Conservation (phyloP, 768 basidiomycete species). For the Thelephora ganbajun region DNA sequence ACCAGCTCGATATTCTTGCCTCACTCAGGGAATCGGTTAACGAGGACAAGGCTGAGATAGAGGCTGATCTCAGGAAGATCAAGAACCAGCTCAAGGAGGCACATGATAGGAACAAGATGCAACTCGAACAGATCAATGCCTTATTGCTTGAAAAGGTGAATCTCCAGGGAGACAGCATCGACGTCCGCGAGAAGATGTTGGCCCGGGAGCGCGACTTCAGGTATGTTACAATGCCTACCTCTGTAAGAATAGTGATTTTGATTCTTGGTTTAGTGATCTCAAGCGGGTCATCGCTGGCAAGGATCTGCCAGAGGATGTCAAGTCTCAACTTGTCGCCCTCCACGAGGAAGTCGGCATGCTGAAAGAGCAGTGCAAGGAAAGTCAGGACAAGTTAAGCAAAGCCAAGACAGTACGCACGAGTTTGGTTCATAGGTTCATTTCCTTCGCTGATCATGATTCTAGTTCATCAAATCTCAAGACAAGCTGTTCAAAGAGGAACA, state of each 20-base stretch:
- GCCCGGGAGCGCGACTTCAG: slow-evolving; percentile 79
- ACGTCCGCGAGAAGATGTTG: slow-evolving; percentile 75
- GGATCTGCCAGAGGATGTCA: slow-evolving; percentile 74
- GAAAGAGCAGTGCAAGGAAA: slow-evolving; percentile 57
- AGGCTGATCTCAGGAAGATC: slow-evolving; percentile 49
- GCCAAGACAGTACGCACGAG: slow-evolving; percentile 53
- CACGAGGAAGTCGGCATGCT: slow-evolving; percentile 66
- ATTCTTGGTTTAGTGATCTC: slow-evolving; percentile 41
- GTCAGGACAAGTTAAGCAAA: slow-evolving; percentile 66
- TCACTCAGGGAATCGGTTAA: slow-evolving; percentile 79
- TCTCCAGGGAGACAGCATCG: slow-evolving; percentile 82
- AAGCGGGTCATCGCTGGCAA: slow-evolving; percentile 61
- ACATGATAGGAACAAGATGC: slow-evolving; percentile 77
- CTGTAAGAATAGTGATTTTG: slow-evolving; percentile 1
- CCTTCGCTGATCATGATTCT: slow-evolving; percentile 1
- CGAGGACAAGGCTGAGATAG: slow-evolving; percentile 70
- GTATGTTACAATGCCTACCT: slow-evolving; percentile 23
- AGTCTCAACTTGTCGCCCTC: slow-evolving; percentile 53
- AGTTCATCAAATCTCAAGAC: slow-evolving; percentile 93
- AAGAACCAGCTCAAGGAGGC: slow-evolving; percentile 58
- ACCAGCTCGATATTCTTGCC: slow-evolving; percentile 82
- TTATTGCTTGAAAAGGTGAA: slow-evolving; percentile 87
- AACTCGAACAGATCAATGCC: slow-evolving; percentile 74
- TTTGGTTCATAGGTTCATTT: not conserved
- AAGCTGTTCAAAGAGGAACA: slow-evolving; percentile 77